These are phyloP conservation scores for Maudiozyma pseudohumilis DNA, from an alignment of 805 yeast species.

Conservation along the genomic window DNA sequence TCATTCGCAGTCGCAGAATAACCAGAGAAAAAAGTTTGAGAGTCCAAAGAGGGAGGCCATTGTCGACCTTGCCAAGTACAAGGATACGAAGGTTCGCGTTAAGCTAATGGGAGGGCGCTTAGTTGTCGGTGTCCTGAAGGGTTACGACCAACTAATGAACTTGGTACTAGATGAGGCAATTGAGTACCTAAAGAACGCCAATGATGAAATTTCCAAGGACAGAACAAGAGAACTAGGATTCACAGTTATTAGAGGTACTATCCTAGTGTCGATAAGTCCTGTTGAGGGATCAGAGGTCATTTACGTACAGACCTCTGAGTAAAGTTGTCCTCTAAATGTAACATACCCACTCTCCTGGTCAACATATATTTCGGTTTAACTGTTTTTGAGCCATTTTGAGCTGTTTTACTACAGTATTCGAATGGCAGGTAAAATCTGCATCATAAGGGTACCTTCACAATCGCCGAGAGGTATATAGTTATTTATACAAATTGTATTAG, in stretches of 20 bases:
- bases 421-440: no score
- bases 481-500: no score
- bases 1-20: neutral
- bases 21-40: conserved; percentile 36
- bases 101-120: conserved; percentile 81
- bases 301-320: conserved; percentile 15
- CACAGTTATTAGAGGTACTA: conserved; percentile 81
- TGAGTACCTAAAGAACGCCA: conserved; percentile 56
- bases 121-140: conserved; percentile 71
- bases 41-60: conserved; percentile 90
- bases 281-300: conserved; percentile 27
- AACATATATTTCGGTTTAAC: no score
- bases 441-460: no score
- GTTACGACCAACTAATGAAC: conserved; percentile 75
- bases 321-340: no score
- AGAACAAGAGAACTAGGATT: conserved; percentile 62
- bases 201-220: conserved; percentile 52
- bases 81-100: conserved; percentile 63
- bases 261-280: conserved; percentile 39
- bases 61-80: conserved; percentile 65
- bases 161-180: conserved; percentile 60
- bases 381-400: no score
- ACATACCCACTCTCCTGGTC: no score
- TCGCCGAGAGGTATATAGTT: no score
- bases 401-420: no score